Evolutionary conservation across 108 stramenopile species (phyloP), one percentile per base, ranked within the genome.

Genomic region (Skeletonema tropicum): DNA sequence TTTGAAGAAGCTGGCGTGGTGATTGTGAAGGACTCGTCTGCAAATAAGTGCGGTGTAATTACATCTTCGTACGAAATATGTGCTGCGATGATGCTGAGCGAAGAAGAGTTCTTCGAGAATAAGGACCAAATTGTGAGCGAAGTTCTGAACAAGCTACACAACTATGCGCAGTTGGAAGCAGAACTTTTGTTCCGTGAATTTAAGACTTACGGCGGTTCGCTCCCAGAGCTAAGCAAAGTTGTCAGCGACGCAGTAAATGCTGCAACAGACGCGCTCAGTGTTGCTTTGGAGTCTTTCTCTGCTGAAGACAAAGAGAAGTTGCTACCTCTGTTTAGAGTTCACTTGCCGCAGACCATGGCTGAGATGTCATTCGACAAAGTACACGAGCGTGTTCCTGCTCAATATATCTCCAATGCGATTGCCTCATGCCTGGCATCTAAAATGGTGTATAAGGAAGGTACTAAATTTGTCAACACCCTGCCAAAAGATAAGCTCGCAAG

Each of bases 41-140:
- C 99, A 23, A 99, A 99, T 88, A 99, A 99, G 83, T 93, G 94
- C 35, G 99, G 99, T 48, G 99, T 99, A 12, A 97, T 99, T 66
- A 97, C 96, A 60, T 95, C 93, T 35, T 96, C 94, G 46, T 98
- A 94, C 75, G 99, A 99, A 76, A 97, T 98, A 60, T 88, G 90
- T 71, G 89, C 97, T 19, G 96, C 98, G 57, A 98, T 98, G 98
- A 71, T 99, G 41, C 55, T 97, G 61, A 86, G 81, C 52, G 93
- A 97, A 68, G 87, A 94, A 33, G 96, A 97, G 75, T 99, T 99
- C 85, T 87, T 87, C 52, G 87, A 92, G 32, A 84, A 96, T 88
- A 99, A 99, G 84, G 85, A 86, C 6, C 89, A 77, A 65, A 96
- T 99, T 76, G 98, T 99, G 30, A 73, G 59, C 8, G 97, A 99